These are phyloP conservation scores for Drosera capensis DNA, from an alignment of 148 eudicot species.

Conservation along the genomic window DNA sequence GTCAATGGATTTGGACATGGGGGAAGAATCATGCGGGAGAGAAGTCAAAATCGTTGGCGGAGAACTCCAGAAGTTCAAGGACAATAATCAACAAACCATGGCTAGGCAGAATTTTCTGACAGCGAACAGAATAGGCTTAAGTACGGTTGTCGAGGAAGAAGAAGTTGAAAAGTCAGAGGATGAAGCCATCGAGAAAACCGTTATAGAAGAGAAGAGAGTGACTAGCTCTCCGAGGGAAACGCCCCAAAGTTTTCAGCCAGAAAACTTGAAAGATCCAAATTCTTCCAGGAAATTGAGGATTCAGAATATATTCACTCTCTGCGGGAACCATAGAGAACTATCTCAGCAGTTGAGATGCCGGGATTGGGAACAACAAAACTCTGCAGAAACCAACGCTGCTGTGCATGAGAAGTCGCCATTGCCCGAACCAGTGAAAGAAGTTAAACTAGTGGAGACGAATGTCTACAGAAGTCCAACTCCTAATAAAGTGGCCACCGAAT, in stretches of 20 bases:
- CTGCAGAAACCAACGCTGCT: neutral
- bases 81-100: slow-evolving; percentile 1
- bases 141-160: slow-evolving; percentile 90
- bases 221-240: too few species aligned
- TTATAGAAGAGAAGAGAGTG: slow-evolving; percentile 65
- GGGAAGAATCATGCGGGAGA: slow-evolving; percentile 25
- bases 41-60: slow-evolving; percentile 27
- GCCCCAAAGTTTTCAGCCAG: neutral
- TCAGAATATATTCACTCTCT: slow-evolving; percentile 71
- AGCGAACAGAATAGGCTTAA: slow-evolving; percentile 33
- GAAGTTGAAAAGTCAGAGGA: slow-evolving; percentile 37
- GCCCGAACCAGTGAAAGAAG: slow-evolving; percentile 1
- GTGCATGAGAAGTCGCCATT: neutral
- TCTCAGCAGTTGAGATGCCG: slow-evolving; percentile 27
- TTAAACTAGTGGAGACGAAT: slow-evolving; percentile 1
- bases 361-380: slow-evolving; percentile 9
- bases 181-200: slow-evolving; percentile 77
- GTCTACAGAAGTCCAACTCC: neutral
- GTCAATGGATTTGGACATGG: slow-evolving; percentile 86
- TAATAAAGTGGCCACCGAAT: slow-evolving; percentile 3
- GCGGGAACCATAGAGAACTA: slow-evolving; percentile 79
- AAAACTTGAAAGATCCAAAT: slow-evolving; percentile 12
- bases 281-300: slow-evolving; percentile 44
- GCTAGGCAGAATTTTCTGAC: slow-evolving; percentile 11
- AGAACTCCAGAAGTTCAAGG: slow-evolving; percentile 5